A percentile compares a stretch with the other conserved stretches of the same genome.
Evolutionary conservation across 2,329 filamentous ascomycete species (phyloP).

Genomic region (Phoma sp.): DNA sequence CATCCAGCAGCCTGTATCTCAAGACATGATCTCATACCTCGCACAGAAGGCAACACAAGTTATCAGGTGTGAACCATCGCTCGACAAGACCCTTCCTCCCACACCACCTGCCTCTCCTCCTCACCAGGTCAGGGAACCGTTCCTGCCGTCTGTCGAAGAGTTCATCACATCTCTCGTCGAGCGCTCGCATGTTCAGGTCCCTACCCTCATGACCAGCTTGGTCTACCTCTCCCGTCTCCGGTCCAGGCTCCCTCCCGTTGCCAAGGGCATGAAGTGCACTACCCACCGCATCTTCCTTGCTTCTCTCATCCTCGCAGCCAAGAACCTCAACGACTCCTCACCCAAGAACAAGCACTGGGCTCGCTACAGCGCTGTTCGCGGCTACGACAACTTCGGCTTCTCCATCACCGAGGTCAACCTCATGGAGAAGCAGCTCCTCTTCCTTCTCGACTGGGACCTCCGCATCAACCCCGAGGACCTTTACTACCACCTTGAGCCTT

Average conservation of each 20-base stretch:
- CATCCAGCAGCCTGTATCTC: constrained; percentile 76
- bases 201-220: constrained; percentile 94
- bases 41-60: constrained; percentile 77
- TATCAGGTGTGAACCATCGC: constrained; percentile 74
- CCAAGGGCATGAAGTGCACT: constrained; percentile 95
- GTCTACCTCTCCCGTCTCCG: constrained; percentile 90
- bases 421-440: constrained; percentile 98
- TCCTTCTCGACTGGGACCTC: constrained; percentile 93
- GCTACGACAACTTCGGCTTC: constrained; percentile 83
- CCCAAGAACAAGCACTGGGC: constrained; percentile 99
- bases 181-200: constrained; percentile 94
- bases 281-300: constrained; percentile 97
- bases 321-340: constrained; percentile 98
- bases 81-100: constrained; percentile 60
- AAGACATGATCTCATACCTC: constrained; percentile 79
- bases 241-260: constrained; percentile 86
- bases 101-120: constrained; percentile 68
- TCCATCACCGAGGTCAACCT: constrained; percentile 95
- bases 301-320: constrained; percentile 83
- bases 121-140: constrained; percentile 58
- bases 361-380: constrained; percentile 81
- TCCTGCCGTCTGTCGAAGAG: constrained; percentile 79
- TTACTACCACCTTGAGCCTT: constrained; percentile 84
- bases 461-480: constrained; percentile 85
- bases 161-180: constrained; percentile 93